These are phyloP conservation scores for Aspergillus spinulosporus DNA, from an alignment of 2,329 filamentous ascomycete species.

Conservation along the genomic window DNA sequence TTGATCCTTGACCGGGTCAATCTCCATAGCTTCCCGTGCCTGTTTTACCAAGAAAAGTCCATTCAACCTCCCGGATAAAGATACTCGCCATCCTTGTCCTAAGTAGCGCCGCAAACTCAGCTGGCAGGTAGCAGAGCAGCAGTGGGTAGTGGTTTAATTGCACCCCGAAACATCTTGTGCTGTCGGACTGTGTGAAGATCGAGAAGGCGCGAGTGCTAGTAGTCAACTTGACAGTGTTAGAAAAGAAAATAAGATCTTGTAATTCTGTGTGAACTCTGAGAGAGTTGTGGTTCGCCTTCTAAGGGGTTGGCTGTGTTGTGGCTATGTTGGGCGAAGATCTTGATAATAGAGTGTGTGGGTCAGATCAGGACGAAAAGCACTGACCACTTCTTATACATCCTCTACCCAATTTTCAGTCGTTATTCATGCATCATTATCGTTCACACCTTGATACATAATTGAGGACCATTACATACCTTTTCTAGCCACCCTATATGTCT, in stretches of 20 bases:
- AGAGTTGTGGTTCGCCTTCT: too few relatives aligned
- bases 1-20: too few relatives aligned
- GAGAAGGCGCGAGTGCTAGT: neutral
- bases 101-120: too few relatives aligned
- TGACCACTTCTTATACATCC: neutral
- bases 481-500: constrained; percentile 44
- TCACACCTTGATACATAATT: neutral
- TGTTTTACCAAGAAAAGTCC: too few relatives aligned
- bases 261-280: too few relatives aligned
- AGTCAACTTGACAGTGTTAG: neutral
- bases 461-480: neutral
- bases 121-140: constrained; percentile 13
- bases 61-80: too few relatives aligned
- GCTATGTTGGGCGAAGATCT: too few relatives aligned
- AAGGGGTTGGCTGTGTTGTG: too few relatives aligned
- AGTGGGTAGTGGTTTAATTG: neutral
- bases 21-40: too few relatives aligned
- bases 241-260: too few relatives aligned
- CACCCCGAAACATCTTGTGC: constrained; percentile 5
- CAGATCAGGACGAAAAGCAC: neutral
- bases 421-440: neutral
- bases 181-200: constrained; percentile 1
- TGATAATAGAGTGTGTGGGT: too few relatives aligned
- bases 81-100: too few relatives aligned
- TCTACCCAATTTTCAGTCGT: neutral